Conservation (phyloP, 805 yeast species). For the Kluyveromyces nonfermentans region DNA sequence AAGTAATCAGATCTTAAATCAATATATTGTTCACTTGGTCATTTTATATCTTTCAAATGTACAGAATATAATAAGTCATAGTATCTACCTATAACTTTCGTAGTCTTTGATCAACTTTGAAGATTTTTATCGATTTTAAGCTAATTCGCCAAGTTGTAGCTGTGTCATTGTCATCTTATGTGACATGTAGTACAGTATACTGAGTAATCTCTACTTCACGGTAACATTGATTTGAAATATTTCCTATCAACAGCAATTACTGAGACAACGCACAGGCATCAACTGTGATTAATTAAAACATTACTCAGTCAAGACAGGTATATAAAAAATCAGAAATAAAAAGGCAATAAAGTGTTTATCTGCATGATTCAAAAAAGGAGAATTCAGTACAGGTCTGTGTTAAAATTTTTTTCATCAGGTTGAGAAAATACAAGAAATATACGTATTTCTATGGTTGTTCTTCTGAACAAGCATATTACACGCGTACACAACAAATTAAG, state of each 20-base stretch:
- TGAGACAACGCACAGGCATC: no score
- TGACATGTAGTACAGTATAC: no score
- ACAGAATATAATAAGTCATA: slow-evolving; percentile 4
- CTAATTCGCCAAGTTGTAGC: no score
- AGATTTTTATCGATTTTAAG: no score
- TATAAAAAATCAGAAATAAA: slow-evolving; percentile 12
- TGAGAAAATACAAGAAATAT: not conserved
- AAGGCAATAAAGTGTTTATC: slow-evolving; percentile 25
- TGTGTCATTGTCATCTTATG: no score
- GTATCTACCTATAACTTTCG: slow-evolving; percentile 1
- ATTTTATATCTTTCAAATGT: slow-evolving; percentile 4
- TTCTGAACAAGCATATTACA: not conserved
- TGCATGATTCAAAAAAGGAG: slow-evolving; percentile 23
- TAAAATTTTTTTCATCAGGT: slow-evolving; percentile 28
- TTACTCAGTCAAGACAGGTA: no score
- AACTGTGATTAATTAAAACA: no score
- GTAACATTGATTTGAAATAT: no score
- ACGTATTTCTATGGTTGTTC: not conserved
- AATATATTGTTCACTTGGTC: slow-evolving; percentile 2
- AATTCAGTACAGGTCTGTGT: slow-evolving; percentile 34
- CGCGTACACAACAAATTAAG: no score
- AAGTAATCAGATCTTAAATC: slow-evolving; percentile 30
- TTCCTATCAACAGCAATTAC: no score
- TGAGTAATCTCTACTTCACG: no score
- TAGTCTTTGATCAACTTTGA: not conserved